Conservation (phyloP, 352 stramenopile species). For the Pythium myriotylum region DNA sequence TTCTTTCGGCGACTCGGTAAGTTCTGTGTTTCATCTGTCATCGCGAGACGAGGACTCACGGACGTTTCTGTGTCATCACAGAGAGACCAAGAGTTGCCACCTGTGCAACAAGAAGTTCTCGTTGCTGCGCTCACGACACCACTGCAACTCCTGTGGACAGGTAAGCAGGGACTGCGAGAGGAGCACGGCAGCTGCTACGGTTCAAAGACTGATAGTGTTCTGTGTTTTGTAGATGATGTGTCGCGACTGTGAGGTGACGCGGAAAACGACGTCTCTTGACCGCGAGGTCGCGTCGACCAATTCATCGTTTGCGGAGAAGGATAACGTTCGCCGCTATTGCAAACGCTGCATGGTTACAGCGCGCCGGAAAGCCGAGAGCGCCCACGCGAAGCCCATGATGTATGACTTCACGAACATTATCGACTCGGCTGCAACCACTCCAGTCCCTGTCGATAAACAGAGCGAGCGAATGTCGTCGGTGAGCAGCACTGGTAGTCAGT, state of each 20-base stretch:
- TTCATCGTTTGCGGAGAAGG: conserved; percentile 36
- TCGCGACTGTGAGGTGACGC: conserved; percentile 63
- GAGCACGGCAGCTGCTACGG: not conserved
- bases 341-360: conserved; percentile 56
- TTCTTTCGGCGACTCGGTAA: conserved; percentile 33
- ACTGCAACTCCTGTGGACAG: conserved; percentile 71
- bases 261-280: conserved; percentile 55
- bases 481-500: conserved; percentile 48
- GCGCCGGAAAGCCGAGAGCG: conserved; percentile 42
- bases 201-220: not conserved
- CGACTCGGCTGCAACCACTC: conserved; percentile 33
- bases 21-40: conserved; percentile 18
- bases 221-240: conserved; percentile 50
- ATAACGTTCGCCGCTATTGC: conserved; percentile 54
- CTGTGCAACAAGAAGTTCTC: conserved; percentile 81
- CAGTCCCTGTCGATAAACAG: conserved; percentile 34
- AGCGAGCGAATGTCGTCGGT: conserved; percentile 43
- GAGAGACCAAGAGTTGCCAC: conserved; percentile 62
- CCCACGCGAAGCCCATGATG: conserved; percentile 31
- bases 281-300: conserved; percentile 38
- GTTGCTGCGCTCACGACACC: conserved; percentile 53
- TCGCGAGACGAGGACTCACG: conserved; percentile 6
- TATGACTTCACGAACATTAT: conserved; percentile 41
- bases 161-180: conserved; percentile 23
- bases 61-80: conserved; percentile 21